Evolutionary conservation across 495 filamentous ascomycete genomes (phyloP), one percentile per base, ranked within the genome.

Genomic region (Eremomyces bilateralis): DNA sequence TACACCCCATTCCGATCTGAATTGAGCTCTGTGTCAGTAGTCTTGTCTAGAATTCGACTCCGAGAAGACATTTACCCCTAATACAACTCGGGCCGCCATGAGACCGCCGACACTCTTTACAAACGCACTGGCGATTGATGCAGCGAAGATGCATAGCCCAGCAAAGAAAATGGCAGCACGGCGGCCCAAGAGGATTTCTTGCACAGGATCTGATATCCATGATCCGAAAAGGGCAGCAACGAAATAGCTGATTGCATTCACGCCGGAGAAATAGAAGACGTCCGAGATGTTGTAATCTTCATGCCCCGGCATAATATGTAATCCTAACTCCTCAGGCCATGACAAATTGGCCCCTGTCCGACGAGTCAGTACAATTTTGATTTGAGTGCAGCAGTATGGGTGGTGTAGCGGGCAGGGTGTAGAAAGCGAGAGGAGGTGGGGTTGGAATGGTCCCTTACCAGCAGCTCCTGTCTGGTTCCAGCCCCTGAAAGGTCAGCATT

Each of bases 81-180:
- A 16, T 6, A 32, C 10, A 11, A 32, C 13, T 27, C 24, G 24
- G 24, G 8, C 6, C 13, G 24, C 24, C 24, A 27, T 6, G 8
- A 27, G 13, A 8, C 6, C 6, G 8, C 13, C 24, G 8, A 6
- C 6, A 13, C 24, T 27, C 6, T 27, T 6, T 13, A 27, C 24
- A 27, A 8, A 27, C 10, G 30, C 30, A 32, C 8, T 16, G 8
- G 60, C 95, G 95, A 64, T 50, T 79, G 34, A 90, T 88, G 39
- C 88, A 95, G 64, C 93, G 95, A 32, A 32, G 6, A 44, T 60
- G 64, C 35, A 72, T 6, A 32, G 17, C 10, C 10, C 6, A 18
- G 10, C 30, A 6, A 16, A 32, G 17, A 32, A 8, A 18, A 11
- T 32, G 10, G 30, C 30, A 11, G 8, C 30, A 8, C 30, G 6